These are phyloP conservation scores for Leishmania arabica DNA, from an alignment of 208 protist species.

Conservation along the genomic window DNA sequence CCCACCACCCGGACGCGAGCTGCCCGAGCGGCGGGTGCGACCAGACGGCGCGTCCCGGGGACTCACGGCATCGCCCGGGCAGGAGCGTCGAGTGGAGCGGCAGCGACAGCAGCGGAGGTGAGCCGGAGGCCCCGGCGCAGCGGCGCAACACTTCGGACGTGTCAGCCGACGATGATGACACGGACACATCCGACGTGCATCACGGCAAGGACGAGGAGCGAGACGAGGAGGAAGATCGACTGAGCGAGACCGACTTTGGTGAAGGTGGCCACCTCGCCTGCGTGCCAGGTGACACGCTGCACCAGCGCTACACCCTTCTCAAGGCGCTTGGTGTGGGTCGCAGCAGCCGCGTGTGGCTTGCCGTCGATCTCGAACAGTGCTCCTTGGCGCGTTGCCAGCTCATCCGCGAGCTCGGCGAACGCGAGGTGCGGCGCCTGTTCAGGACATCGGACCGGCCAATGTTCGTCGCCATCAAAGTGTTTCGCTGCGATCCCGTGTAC, in stretches of 20 bases:
- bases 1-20: not conserved
- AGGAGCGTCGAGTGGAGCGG: not conserved
- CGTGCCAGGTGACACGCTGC: constrained; percentile 61
- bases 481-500: constrained; percentile 55
- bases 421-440: constrained; percentile 22
- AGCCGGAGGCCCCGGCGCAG: not conserved
- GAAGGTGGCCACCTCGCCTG: constrained; percentile 59
- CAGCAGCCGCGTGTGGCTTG: constrained; percentile 72
- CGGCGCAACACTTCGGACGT: not conserved
- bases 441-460: constrained; percentile 38
- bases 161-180: not conserved
- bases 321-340: constrained; percentile 51
- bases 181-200: not conserved
- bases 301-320: constrained; percentile 62
- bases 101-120: not conserved
- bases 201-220: not conserved
- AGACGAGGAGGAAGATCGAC: constrained; percentile 17
- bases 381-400: constrained; percentile 31
- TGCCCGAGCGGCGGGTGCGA: constrained; percentile 3
- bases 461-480: constrained; percentile 79
- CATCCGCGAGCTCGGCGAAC: not conserved
- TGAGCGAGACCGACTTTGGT: constrained; percentile 48
- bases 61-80: not conserved
- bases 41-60: constrained; percentile 12
- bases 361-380: constrained; percentile 60